These are phyloP conservation scores for Colletotrichum eremochloae DNA, from an alignment of 2,329 filamentous ascomycete species.

Conservation along the genomic window DNA sequence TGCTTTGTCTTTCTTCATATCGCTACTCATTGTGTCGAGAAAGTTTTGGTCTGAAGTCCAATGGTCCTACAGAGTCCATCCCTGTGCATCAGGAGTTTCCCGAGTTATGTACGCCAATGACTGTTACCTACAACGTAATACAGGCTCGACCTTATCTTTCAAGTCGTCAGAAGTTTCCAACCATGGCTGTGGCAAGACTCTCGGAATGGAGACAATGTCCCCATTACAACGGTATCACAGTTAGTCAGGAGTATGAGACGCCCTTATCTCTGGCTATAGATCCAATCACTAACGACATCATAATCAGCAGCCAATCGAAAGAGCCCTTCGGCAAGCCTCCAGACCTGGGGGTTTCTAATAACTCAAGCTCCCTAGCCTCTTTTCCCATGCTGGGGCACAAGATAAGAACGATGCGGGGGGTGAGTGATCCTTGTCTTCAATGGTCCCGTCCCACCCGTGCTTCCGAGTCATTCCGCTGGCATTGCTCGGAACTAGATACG, in stretches of 20 bases:
- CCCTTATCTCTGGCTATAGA: slow-evolving; percentile 24
- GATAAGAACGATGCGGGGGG: slow-evolving; percentile 24
- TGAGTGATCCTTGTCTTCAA: slow-evolving; percentile 15
- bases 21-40: slow-evolving; percentile 21
- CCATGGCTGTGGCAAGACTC: neutral
- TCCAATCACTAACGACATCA: slow-evolving; percentile 26
- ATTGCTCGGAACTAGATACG: neutral
- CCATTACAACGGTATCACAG: neutral
- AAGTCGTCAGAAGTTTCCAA: neutral
- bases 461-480: slow-evolving; percentile 14
- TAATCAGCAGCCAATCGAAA: slow-evolving; percentile 30
- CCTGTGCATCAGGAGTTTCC: slow-evolving; percentile 9
- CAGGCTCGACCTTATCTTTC: slow-evolving; percentile 16
- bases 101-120: slow-evolving; percentile 29
- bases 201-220: slow-evolving; percentile 24
- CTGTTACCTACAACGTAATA: slow-evolving; percentile 5
- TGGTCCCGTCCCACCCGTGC: neutral
- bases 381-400: slow-evolving; percentile 32
- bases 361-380: neutral
- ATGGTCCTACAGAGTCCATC: slow-evolving; percentile 10
- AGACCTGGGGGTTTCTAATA: neutral
- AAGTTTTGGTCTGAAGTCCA: neutral
- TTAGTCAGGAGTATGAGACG: neutral
- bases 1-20: slow-evolving; percentile 30
- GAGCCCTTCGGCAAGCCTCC: slow-evolving; percentile 1